phyloP scores from a whole-genome alignment of 768 basidiomycete genomes.

The Mycena amicta region DNA sequence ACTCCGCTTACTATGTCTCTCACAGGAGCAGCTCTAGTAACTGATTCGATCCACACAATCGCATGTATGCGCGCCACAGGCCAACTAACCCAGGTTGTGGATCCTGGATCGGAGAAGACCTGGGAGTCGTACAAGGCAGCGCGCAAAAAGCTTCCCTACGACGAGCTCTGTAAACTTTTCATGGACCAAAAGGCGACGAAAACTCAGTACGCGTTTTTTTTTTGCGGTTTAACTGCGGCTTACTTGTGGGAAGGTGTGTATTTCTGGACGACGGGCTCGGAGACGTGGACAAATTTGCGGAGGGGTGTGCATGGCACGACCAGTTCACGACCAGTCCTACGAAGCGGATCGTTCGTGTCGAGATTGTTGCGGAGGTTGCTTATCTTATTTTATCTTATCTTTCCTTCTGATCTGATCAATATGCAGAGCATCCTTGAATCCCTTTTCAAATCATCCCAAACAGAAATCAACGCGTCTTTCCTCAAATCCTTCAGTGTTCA shows the following conservation, averaged over 20 bases:
- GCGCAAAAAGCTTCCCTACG: conserved; percentile 49
- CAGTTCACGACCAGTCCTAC: conserved; percentile 53
- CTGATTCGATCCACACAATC: conserved; percentile 57
- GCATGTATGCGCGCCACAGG: conserved; percentile 59
- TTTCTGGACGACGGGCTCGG: conserved; percentile 76
- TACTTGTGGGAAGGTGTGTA: conserved; percentile 38
- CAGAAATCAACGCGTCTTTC: conserved; percentile 21
- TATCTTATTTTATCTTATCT: conserved; percentile 4
- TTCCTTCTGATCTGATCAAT: conserved; percentile 18
- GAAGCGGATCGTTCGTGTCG: conserved; percentile 69
- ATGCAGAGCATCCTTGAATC: conserved; percentile 35
- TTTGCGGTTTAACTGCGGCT: not conserved
- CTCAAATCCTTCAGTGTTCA: conserved; percentile 34
- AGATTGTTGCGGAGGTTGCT: conserved; percentile 73
- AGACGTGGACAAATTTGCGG: conserved; percentile 45
- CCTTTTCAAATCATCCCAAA: conserved; percentile 21
- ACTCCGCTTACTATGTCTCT: not conserved
- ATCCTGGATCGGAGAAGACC: conserved; percentile 37
- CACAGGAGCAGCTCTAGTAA: conserved; percentile 46
- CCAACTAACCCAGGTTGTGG: conserved; percentile 57
- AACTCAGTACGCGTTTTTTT: conserved; percentile 45
- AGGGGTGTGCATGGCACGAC: conserved; percentile 65
- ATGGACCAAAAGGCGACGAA: conserved; percentile 48
- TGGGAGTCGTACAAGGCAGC: conserved; percentile 65
- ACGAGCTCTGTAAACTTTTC: conserved; percentile 56